Evolutionary conservation across 78 protist genomes (phyloP).

Genomic region (Capsaspora owczarzaki): DNA sequence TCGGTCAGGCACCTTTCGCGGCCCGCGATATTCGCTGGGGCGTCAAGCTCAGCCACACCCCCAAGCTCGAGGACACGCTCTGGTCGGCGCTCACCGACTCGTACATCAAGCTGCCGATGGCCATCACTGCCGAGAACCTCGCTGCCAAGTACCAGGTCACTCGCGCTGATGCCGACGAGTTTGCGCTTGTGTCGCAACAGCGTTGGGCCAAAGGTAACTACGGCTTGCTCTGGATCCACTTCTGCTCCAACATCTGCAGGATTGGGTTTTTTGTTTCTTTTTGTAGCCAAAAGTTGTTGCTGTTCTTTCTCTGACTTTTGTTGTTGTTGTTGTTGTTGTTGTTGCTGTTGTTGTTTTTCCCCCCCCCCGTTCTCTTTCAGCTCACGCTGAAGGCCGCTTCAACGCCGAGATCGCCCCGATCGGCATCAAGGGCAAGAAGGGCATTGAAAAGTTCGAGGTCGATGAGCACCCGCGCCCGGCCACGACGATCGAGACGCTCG

Average conservation of each 20-base stretch:
- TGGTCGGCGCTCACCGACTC: slow-evolving; percentile 58
- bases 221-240: too few relatives aligned
- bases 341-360: neutral
- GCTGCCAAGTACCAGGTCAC: slow-evolving; percentile 45
- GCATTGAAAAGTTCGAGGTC: neutral
- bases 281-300: too few relatives aligned
- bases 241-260: too few relatives aligned
- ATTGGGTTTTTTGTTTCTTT: too few relatives aligned
- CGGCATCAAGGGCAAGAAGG: slow-evolving; percentile 18
- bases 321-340: too few relatives aligned
- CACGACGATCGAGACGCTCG: slow-evolving; percentile 21
- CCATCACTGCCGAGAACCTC: slow-evolving; percentile 55
- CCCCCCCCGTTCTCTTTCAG: neutral
- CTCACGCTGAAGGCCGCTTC: slow-evolving; percentile 34
- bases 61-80: slow-evolving; percentile 43
- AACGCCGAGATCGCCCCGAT: slow-evolving; percentile 51
- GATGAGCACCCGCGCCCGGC: slow-evolving; percentile 59
- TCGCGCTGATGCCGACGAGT: slow-evolving; percentile 47
- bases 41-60: slow-evolving; percentile 31
- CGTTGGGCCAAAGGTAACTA: slow-evolving; percentile 10
- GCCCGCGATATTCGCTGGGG: slow-evolving; percentile 46
- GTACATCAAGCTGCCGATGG: slow-evolving; percentile 53
- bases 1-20: slow-evolving; percentile 53
- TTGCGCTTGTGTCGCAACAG: slow-evolving; percentile 38
- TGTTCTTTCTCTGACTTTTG: too few relatives aligned